A percentile compares a stretch with the other conserved stretches of the same genome.
phyloP scores from a whole-genome alignment of 1,284 basidiomycete genomes.

The Ceratobasidium sp. region DNA sequence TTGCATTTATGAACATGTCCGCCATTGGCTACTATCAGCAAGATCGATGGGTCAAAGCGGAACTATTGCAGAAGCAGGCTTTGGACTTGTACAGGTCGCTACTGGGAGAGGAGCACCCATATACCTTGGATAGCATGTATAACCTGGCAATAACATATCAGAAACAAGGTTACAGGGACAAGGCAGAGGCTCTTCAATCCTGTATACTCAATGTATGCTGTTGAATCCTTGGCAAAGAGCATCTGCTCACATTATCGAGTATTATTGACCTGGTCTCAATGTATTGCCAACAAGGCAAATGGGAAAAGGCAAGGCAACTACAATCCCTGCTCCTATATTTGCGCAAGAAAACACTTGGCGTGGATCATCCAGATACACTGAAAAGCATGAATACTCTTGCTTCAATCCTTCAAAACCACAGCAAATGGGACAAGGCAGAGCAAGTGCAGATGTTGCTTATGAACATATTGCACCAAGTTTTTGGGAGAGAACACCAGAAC shows the following conservation, averaged over 20 bases:
- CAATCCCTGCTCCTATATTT: not conserved
- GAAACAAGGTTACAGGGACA: too few species aligned
- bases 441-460: not conserved
- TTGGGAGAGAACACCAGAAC: constrained; percentile 6
- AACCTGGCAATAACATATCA: too few species aligned
- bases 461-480: not conserved
- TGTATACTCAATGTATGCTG: not conserved
- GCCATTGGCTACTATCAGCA: not conserved
- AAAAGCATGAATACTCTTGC: not conserved
- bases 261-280: not conserved
- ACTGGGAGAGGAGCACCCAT: not conserved
- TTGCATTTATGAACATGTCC: not conserved
- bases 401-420: constrained; percentile 6
- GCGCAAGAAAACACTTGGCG: not conserved
- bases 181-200: not conserved
- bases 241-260: not conserved
- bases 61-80: not conserved
- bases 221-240: not conserved
- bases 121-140: not conserved
- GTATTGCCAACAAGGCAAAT: not conserved
- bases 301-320: not conserved
- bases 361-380: not conserved
- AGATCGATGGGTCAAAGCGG: constrained; percentile 9
- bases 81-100: not conserved
- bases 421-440: constrained; percentile 7